These are phyloP conservation scores for Auricularia cornea DNA, from an alignment of 768 basidiomycete species.

Conservation along the genomic window DNA sequence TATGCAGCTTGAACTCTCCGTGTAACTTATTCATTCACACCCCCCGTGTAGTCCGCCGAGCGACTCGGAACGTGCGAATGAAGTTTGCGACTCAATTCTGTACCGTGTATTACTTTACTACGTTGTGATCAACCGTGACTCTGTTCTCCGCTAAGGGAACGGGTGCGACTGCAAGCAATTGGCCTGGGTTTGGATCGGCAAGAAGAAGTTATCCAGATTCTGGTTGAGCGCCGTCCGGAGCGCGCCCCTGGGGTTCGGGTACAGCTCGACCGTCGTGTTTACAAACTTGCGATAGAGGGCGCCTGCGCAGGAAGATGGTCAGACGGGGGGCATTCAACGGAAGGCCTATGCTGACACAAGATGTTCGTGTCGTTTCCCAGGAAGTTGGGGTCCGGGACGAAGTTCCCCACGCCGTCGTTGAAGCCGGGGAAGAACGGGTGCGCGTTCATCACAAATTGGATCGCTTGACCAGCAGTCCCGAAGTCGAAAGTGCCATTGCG, in stretches of 20 bases:
- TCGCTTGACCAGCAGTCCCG: not conserved
- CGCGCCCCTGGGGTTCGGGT: conserved; percentile 5
- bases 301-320: not conserved
- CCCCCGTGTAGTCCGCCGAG: too few relatives aligned
- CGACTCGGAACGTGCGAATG: too few relatives aligned
- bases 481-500: not conserved
- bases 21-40: too few relatives aligned
- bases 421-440: not conserved
- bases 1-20: too few relatives aligned
- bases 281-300: conserved; percentile 3
- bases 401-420: not conserved
- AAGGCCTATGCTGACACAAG: not conserved
- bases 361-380: not conserved
- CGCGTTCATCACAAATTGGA: not conserved
- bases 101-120: too few relatives aligned
- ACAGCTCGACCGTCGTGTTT: not conserved
- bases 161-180: too few relatives aligned
- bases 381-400: not conserved
- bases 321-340: not conserved
- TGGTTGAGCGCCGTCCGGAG: conserved; percentile 3
- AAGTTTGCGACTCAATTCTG: too few relatives aligned
- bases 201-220: conserved; percentile 4
- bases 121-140: too few relatives aligned
- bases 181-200: too few relatives aligned
- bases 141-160: too few relatives aligned